Percentiles rank a stretch among this genome's conserved stretches.
phyloP scores from a whole-genome alignment of 192 early-diverging fungal species.

The Rhizoclosmatium sp. region DNA sequence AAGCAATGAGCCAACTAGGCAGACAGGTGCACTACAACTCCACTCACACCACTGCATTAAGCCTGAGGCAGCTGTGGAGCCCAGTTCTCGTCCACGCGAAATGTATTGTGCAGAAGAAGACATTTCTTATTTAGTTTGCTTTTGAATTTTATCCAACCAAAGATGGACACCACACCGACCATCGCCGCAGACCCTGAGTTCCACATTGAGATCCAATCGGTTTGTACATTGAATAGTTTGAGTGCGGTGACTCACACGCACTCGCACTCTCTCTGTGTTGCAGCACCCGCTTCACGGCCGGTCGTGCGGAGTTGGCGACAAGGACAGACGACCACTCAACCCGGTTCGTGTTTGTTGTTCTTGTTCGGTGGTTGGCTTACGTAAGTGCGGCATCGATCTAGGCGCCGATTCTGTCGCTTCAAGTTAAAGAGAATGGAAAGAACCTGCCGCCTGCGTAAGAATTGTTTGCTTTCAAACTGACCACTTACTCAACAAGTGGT shows the following conservation, averaged over 20 bases:
- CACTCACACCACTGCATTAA: conserved; percentile 28
- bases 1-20: not conserved
- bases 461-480: too few species aligned
- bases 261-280: not conserved
- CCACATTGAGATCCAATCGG: not conserved
- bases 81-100: conserved; percentile 20
- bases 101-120: not conserved
- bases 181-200: not conserved
- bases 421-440: conserved; percentile 21
- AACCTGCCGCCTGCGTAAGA: conserved; percentile 21
- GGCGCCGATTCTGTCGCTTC: conserved; percentile 30
- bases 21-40: not conserved
- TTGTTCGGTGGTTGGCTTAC: not conserved
- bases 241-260: not conserved
- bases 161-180: not conserved
- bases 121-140: not conserved
- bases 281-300: conserved; percentile 31
- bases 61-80: conserved; percentile 7
- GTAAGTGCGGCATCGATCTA: not conserved
- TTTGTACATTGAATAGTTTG: not conserved
- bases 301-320: conserved; percentile 27
- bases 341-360: not conserved
- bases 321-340: conserved; percentile 29
- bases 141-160: not conserved
- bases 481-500: not conserved